Conservation (phyloP, 2,329 filamentous ascomycete genomes). For the Nectriaceae sp. region DNA sequence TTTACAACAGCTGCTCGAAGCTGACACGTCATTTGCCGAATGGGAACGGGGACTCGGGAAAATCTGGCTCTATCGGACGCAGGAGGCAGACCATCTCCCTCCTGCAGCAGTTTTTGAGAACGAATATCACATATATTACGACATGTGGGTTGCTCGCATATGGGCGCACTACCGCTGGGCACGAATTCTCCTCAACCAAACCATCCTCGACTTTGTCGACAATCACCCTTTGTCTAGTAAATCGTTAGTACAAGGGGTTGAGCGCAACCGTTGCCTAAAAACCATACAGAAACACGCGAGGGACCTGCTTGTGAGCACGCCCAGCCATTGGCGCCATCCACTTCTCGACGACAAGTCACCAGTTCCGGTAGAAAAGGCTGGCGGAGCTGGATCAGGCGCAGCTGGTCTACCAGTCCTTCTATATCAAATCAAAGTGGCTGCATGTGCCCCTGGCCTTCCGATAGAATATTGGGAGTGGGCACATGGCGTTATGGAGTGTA, state of each 20-base stretch:
- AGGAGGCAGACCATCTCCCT: constrained; percentile 36
- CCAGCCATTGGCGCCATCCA: constrained; percentile 55
- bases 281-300: constrained; percentile 42
- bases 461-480: constrained; percentile 46
- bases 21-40: constrained; percentile 41
- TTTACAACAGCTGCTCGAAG: constrained; percentile 40
- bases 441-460: constrained; percentile 48
- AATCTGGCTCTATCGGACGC: constrained; percentile 40
- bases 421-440: constrained; percentile 50
- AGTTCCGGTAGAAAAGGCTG: constrained; percentile 36
- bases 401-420: constrained; percentile 50
- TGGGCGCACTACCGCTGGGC: constrained; percentile 64
- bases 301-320: constrained; percentile 48
- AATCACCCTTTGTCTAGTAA: constrained; percentile 41
- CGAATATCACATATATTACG: constrained; percentile 56
- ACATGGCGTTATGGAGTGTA: constrained; percentile 45
- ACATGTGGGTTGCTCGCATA: constrained; percentile 54
- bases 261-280: constrained; percentile 34
- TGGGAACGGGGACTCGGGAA: constrained; percentile 39
- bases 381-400: constrained; percentile 46
- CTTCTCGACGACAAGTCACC: constrained; percentile 40
- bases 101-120: constrained; percentile 49
- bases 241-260: constrained; percentile 31
- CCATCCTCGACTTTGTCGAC: constrained; percentile 44
- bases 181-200: constrained; percentile 54